Conservation (phyloP, 2,329 filamentous ascomycete genomes). For the Graphilbum sp. region DNA sequence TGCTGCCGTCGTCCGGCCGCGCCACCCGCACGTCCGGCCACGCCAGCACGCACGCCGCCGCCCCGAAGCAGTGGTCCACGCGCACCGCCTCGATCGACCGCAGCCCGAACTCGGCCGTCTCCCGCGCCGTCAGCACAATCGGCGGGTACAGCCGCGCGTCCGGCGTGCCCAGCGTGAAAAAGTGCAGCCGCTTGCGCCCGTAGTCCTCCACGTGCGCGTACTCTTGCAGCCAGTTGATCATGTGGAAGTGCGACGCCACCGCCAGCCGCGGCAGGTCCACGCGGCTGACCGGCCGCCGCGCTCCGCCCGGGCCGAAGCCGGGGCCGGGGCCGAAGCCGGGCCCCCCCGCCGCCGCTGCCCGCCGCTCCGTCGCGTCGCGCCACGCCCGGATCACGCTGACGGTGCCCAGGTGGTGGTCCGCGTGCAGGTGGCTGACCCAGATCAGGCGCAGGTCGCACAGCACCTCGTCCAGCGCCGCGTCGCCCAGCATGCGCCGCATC, state of each 20-base stretch:
- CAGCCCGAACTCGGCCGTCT: constrained; percentile 36
- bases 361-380: constrained; percentile 37
- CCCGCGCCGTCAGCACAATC: constrained; percentile 17
- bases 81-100: constrained; percentile 44
- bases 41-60: constrained; percentile 61
- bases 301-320: constrained; percentile 5
- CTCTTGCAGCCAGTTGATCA: constrained; percentile 64
- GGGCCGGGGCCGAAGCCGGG: too few relatives aligned
- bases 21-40: constrained; percentile 25
- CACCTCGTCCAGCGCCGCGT: constrained; percentile 48
- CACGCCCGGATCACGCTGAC: constrained; percentile 70
- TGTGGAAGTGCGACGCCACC: constrained; percentile 53
- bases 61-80: constrained; percentile 66
- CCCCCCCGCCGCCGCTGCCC: too few relatives aligned
- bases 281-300: constrained; percentile 23
- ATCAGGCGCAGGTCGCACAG: constrained; percentile 66
- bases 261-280: constrained; percentile 27
- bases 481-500: constrained; percentile 55
- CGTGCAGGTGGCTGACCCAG: constrained; percentile 91
- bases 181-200: constrained; percentile 40
- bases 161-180: constrained; percentile 12
- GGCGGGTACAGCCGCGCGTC: constrained; percentile 10
- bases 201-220: constrained; percentile 64
- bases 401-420: constrained; percentile 86
- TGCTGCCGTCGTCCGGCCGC: neutral